Evolutionary conservation across 768 basidiomycete genomes (phyloP).

Genomic region (Kwoniella mangroviensis): DNA sequence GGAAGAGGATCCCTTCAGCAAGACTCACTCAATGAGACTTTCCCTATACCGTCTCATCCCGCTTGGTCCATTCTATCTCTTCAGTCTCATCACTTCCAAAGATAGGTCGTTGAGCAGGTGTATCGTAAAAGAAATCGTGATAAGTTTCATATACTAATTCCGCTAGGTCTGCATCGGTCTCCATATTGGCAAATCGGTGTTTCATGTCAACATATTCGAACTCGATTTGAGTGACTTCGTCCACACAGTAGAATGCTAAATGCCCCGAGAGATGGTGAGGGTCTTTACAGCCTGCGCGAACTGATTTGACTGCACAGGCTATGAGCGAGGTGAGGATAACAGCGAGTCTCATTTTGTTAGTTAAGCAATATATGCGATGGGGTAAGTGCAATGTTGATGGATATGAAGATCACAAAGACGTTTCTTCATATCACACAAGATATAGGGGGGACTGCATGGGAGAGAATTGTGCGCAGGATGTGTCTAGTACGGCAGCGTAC

Average conservation of each 20-base stretch:
- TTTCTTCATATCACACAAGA: too few relatives aligned
- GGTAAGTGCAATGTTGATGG: too few relatives aligned
- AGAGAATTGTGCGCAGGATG: too few relatives aligned
- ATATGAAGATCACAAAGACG: too few relatives aligned
- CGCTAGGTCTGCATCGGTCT: not conserved
- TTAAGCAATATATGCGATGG: too few relatives aligned
- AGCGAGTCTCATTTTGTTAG: not conserved
- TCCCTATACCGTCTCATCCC: too few relatives aligned
- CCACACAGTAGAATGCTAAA: conserved; percentile 1
- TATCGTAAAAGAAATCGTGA: not conserved
- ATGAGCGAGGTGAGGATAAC: not conserved
- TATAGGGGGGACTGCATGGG: too few relatives aligned
- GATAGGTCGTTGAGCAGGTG: not conserved
- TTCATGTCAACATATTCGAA: not conserved
- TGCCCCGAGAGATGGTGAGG: not conserved
- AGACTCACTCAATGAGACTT: too few relatives aligned
- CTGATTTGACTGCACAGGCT: not conserved
- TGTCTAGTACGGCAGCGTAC: too few relatives aligned
- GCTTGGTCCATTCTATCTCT: too few relatives aligned
- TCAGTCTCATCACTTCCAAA: too few relatives aligned
- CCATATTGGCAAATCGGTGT: not conserved
- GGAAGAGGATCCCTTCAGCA: too few relatives aligned
- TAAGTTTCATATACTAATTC: not conserved
- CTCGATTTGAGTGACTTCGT: conserved; percentile 2
- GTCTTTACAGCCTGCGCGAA: not conserved